Base-by-base conservation (phyloP, 2,329 filamentous ascomycete species). In the Aspergillus chevalieri region DNA sequence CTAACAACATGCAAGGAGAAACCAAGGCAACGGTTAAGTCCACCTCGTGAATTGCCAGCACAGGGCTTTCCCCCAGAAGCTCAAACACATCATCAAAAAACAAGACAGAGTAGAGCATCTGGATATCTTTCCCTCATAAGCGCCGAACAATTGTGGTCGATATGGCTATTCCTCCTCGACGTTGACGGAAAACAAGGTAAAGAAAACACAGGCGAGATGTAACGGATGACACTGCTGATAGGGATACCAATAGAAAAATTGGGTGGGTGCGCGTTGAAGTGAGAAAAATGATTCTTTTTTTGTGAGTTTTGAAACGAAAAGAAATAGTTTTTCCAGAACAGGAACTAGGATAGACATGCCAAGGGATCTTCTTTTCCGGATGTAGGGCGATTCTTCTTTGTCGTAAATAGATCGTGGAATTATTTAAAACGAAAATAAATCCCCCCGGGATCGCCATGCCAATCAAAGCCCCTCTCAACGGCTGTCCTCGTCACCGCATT, bases 111-210 rank as follows among this genome's bases (percentile, higher is more conserved):
- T n/a, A 38, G 34, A 38, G 34, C 74, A 65, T 64, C 67, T 68
- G 68, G 89, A 86, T 95, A 90, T 97, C 92, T 97, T 97, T 97
- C 92, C 92, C 90, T 96, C 91, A 87, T 96, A 80, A 96, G 90
- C 86, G 84, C 85, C 78, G 74, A 79, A 79, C 82, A 82, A 78
- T 78, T 74, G 78, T 68, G 68, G 66, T 41, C 38, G 69, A 63
- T 64, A 66, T 57, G 60, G 38, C 62, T 60, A 68, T 68, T 62
- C 65, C 64, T 63, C 65, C 64, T 60, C 57, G 61, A 61, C 64
- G 57, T 59, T 41, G 10, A 19, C 19, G 14, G 17, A 10, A 41
- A 19, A 10, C 10, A 41, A 19, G 10, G 10, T 14, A 21, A 56
- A 57, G 54, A 56, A 57, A 55, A 56, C 52, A 57, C 57, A 59